Evolutionary conservation across 176 grass and related monocot species (phyloP).

Genomic region (Rhynchospora pubera): DNA sequence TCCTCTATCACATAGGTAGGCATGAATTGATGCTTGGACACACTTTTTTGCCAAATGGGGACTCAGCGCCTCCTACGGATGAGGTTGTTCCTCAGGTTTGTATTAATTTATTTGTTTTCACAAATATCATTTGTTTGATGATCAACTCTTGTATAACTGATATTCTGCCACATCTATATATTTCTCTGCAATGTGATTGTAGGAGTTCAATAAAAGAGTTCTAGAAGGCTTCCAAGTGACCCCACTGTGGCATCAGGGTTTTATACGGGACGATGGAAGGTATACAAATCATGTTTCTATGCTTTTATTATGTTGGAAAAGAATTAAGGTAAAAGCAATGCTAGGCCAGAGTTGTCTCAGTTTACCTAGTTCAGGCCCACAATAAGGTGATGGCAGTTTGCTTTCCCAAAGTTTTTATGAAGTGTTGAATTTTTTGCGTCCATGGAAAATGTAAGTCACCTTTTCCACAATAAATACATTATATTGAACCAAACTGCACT

Average conservation of each 20-base stretch:
- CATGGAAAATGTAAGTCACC: neutral
- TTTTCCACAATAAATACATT: neutral
- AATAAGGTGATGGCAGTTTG: neutral
- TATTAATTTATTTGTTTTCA: slow-evolving; percentile 25
- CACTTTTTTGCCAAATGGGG: slow-evolving; percentile 55
- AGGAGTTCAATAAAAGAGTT: slow-evolving; percentile 72
- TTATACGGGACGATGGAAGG: slow-evolving; percentile 86
- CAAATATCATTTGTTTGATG: neutral
- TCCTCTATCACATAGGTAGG: slow-evolving; percentile 53
- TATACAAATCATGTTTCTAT: slow-evolving; percentile 16
- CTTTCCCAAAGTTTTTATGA: neutral
- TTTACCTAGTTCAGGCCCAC: neutral
- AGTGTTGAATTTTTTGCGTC: neutral
- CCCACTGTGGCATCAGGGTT: slow-evolving; percentile 89
- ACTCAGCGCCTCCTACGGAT: slow-evolving; percentile 39
- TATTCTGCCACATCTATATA: slow-evolving; percentile 2
- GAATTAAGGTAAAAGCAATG: neutral
- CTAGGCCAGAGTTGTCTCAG: neutral
- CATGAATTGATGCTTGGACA: slow-evolving; percentile 89
- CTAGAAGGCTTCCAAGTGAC: slow-evolving; percentile 92
- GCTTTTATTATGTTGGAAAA: neutral
- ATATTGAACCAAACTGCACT: neutral
- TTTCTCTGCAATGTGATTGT: slow-evolving; percentile 12
- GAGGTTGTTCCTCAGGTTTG: slow-evolving; percentile 73
- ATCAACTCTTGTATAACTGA: neutral